Evolutionary conservation across 2,329 filamentous ascomycete genomes (phyloP).

Genomic region (Stachybotrys chlorohalonatus): DNA sequence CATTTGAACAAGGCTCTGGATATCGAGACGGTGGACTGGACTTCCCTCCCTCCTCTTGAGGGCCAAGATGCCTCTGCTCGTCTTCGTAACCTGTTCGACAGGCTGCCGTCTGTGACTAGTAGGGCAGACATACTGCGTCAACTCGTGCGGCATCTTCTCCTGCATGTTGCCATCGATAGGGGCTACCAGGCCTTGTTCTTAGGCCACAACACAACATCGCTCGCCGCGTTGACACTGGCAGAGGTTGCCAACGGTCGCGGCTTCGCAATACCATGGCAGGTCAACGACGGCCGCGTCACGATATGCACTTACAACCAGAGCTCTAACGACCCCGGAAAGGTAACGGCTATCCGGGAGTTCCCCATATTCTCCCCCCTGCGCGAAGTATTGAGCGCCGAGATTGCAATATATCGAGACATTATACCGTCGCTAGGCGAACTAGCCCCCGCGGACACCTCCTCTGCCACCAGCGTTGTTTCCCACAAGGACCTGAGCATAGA

Average conservation of each 20-base stretch:
- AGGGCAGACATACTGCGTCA: constrained; percentile 64
- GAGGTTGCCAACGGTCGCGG: constrained; percentile 90
- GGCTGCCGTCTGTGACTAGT: constrained; percentile 65
- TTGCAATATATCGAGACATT: constrained; percentile 55
- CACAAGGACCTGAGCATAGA: constrained; percentile 82
- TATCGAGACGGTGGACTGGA: constrained; percentile 44
- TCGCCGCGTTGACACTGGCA: constrained; percentile 77
- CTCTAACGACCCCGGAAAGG: constrained; percentile 9
- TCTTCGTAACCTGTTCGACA: constrained; percentile 46
- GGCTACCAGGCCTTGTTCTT: constrained; percentile 66
- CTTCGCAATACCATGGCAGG: constrained; percentile 71
- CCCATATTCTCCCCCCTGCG: constrained; percentile 70
- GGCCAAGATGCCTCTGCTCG: constrained; percentile 23
- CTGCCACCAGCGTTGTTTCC: constrained; percentile 38
- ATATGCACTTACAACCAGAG: constrained; percentile 19
- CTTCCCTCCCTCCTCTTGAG: constrained; percentile 25
- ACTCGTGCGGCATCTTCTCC: constrained; percentile 62
- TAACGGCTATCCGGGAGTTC: constrained; percentile 15
- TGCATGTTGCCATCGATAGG: constrained; percentile 50
- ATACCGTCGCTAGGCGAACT: constrained; percentile 42
- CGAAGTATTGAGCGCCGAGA: constrained; percentile 76
- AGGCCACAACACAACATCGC: constrained; percentile 76
- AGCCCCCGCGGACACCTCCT: constrained; percentile 26
- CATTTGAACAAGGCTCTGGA: constrained; percentile 55
- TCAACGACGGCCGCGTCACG: constrained; percentile 59